These are phyloP conservation scores for Tylopilus sp. DNA, from an alignment of 768 basidiomycete genomes.

Conservation along the genomic window DNA sequence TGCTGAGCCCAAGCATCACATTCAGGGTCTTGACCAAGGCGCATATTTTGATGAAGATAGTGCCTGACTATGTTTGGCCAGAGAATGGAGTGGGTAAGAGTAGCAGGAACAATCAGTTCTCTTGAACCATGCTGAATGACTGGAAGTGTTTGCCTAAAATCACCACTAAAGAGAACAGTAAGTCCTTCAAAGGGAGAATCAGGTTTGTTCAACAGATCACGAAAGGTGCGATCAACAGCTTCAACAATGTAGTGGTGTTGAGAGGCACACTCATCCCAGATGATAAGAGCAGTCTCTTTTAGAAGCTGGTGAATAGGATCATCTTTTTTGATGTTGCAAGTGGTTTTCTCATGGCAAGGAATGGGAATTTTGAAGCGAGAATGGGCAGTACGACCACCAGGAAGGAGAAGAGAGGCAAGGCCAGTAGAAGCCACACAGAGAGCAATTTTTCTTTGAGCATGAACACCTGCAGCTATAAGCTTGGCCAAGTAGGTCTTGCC, in stretches of 20 bases:
- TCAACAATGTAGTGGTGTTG: neutral
- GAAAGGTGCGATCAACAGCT: neutral
- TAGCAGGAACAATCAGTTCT: no score
- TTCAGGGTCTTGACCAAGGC: no score
- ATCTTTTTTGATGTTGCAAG: neutral
- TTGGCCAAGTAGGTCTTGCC: no score
- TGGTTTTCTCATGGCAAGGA: neutral
- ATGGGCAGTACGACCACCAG: neutral
- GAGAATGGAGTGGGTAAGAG: no score
- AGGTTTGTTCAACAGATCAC: neutral
- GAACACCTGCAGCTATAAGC: no score
- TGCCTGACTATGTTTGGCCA: no score
- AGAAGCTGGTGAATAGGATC: neutral
- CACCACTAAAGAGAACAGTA: no score
- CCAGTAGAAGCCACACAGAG: neutral
- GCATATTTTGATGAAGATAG: no score
- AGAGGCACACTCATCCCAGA: neutral
- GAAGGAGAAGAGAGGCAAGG: neutral
- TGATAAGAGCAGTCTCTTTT: neutral
- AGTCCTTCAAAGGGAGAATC: neutral
- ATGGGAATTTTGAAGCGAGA: constrained; percentile 2
- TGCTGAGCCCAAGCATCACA: no score
- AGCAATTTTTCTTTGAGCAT: no score
- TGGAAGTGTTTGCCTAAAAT: constrained; percentile 12
- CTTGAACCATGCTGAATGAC: constrained; percentile 27